Base-by-base conservation (phyloP, 1,284 basidiomycete species). In the Leccinum olivaceoglutinosum region DNA sequence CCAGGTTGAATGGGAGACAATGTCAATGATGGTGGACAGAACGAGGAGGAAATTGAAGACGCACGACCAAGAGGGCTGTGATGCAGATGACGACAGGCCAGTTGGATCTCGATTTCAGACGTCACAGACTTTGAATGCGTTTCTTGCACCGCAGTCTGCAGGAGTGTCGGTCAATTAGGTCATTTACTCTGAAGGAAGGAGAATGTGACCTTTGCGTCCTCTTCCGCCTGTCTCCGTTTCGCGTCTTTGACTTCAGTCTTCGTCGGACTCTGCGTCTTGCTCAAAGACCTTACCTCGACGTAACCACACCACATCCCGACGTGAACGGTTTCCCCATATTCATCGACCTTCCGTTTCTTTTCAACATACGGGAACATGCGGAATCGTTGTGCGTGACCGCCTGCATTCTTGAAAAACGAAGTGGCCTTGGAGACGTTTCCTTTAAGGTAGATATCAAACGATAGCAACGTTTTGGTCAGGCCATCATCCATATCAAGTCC, bases 311-410 rank as follows among this genome's bases (percentile, higher is more conserved):
- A 98, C 83, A 93, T 92, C 38, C 88, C 95, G 21, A 94, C 89
- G 75, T 99, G 96, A 56, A 98, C 82, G 6, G 89, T 91, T 80
- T 99, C 97, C 2, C 97, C 97, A 74, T 94, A 99, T 66, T 92
- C 92, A 74, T 99, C 97, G 16, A 99, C 91, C 68, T 90, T 82
- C 66, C 94, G 82, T 71, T 92, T 95, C 74, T 93, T 90, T 77
- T 99, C 96, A 46, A 97, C 87, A 70, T 94, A 94, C 0, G 97
- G 97, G 77, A 98, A 99, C 92, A 98, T 98, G 68, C 97, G 84
- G 75, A 92, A 98, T 53, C 96, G 84, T 71, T 88, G 90, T 49
- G 81, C 81, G 69, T 87, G 88, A 36, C 79, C 82, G 61, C 82
- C 87, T 41, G 84, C 81, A 67, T 79, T 88, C 76, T 93, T 93